Evolutionary conservation across 2,329 filamentous ascomycete genomes (phyloP), one percentile per base, ranked within the genome.

Genomic region (Penicillium concentricum): DNA sequence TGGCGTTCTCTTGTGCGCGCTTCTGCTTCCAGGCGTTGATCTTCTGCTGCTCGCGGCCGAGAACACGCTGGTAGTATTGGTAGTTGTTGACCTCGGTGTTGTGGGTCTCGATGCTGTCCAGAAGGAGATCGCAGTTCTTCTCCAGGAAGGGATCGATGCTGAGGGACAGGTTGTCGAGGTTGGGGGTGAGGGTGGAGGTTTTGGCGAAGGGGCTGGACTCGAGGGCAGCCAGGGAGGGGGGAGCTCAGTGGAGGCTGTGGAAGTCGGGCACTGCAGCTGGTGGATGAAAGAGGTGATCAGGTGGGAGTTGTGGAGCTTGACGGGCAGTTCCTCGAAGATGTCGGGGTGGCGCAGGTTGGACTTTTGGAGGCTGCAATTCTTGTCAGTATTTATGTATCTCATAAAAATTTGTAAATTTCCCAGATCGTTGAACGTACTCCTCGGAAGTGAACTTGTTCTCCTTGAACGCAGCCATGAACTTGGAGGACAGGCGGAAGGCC

Each of bases 31-130:
- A 99, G 64, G 92, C 89, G 54, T 90, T 87, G 69, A 99, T 97
- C 85, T 97, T 99, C 70, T 89, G 81, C 81, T 99, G 94, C 81
- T 99, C 94, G 68, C 94, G 90, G 52, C 88, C 89, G 56, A 97
- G 84, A 72, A 95, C 92, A 70, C 94, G 87, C 80, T 97, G 92
- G 82, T 97, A 97, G 84, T 89, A 91, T 78, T 97, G 92, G 81
- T 95, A 94, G 84, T 99, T 99, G 86, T 97, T 97, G 75, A 96
- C 89, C 79, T 99, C 94, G 59, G 92, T 96, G 81, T 97, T 94
- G 82, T 99, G 94, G 54, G 89, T 89, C 82, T 99, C 94, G 75
- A 99, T 96, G 81, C 89, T 92, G 73, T 99, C 94, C 61, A 97
- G 87, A 56, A 99, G 86, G 66, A 97, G 86, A 73, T 99, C 93